Conservation (phyloP, 441 rosid genomes). For the Daphne laureola region DNA sequence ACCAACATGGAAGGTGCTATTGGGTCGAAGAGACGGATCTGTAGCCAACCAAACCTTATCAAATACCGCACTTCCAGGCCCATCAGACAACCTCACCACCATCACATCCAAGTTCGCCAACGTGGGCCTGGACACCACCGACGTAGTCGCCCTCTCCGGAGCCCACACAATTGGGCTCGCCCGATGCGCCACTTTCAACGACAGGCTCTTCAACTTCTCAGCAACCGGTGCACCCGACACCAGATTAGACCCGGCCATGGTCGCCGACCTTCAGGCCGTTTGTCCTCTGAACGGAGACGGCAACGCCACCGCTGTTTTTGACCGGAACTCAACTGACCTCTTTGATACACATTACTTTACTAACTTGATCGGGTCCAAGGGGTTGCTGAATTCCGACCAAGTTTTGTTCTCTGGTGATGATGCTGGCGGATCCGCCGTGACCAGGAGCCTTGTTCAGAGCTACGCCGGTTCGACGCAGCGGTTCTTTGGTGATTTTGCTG, state of each 20-base stretch:
- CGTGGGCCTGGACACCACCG: slow-evolving; percentile 29
- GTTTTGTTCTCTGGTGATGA: slow-evolving; percentile 31
- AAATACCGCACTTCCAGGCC: slow-evolving; percentile 24
- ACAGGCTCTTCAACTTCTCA: slow-evolving; percentile 38
- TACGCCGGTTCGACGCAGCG: slow-evolving; percentile 22
- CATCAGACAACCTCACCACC: slow-evolving; percentile 19
- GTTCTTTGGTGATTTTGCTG: slow-evolving; percentile 31
- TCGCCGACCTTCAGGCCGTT: slow-evolving; percentile 24
- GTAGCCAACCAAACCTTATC: slow-evolving; percentile 26
- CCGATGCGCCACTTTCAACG: slow-evolving; percentile 36
- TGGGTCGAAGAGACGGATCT: slow-evolving; percentile 35
- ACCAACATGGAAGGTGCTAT: slow-evolving; percentile 33
- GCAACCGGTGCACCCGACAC: slow-evolving; percentile 26
- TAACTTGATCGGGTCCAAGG: slow-evolving; percentile 40
- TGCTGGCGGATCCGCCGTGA: slow-evolving; percentile 20
- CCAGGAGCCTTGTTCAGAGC: slow-evolving; percentile 33
- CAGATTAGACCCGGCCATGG: slow-evolving; percentile 28
- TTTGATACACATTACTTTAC: slow-evolving; percentile 48
- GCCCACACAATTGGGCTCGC: slow-evolving; percentile 52
- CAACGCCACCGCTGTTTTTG: slow-evolving; percentile 29
- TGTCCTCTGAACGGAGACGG: slow-evolving; percentile 33
- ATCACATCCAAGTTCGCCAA: slow-evolving; percentile 24
- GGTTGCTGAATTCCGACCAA: slow-evolving; percentile 49
- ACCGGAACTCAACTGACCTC: slow-evolving; percentile 35
- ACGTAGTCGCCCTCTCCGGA: slow-evolving; percentile 40